Evolutionary conservation across 306 rosid genomes (phyloP), one percentile per base, ranked within the genome.

Genomic region (Sicyos baderoa): DNA sequence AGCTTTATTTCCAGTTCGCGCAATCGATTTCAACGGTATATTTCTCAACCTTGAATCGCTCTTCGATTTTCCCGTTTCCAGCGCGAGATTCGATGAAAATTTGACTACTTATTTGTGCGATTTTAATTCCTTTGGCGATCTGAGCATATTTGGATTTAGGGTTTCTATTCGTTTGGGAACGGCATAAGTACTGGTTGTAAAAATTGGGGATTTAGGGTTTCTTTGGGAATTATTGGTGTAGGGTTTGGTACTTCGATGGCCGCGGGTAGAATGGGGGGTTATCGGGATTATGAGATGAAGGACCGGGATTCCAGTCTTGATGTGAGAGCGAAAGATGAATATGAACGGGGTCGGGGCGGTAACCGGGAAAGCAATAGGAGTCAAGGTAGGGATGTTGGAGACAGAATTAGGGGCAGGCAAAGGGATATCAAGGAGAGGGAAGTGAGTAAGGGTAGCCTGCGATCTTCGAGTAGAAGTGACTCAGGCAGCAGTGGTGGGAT

Each of bases 261-360:
- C 51, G 89, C 96, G 78, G 97, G 99, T 21, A 85, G 94, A 70
- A 88, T 86, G 76, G 96, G 96, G 23, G 86, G 87, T 64, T 90
- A 85, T 78, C 90, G 83, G 37, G 94, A 88, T 13, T 86, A 77
- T 70, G 97, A 85, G 74, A 76, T 82, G 62, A 84, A 89, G 81
- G 94, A 88, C 58, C 86, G 87, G 6, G 98, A 86, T 75, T 83
- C 94, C 47, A 78, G 72, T 59, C 70, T 84, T 62, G 97, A 89
- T 22, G 79, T 79, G 17, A 78, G 63, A 77, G 74, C 84, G 3
- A 87, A 88, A 32, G 96, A 91, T 52, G 96, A 89, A 48, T 84
- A 74, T 19, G 94, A 85, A 75, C 84, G 81, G 63, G 82, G 69
- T 66, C 83, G 90, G 80, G 78, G 70, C 56, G 80, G 90, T 48